Evolutionary conservation across 768 basidiomycete species (phyloP).

Genomic region (Termitomyces heimii): DNA sequence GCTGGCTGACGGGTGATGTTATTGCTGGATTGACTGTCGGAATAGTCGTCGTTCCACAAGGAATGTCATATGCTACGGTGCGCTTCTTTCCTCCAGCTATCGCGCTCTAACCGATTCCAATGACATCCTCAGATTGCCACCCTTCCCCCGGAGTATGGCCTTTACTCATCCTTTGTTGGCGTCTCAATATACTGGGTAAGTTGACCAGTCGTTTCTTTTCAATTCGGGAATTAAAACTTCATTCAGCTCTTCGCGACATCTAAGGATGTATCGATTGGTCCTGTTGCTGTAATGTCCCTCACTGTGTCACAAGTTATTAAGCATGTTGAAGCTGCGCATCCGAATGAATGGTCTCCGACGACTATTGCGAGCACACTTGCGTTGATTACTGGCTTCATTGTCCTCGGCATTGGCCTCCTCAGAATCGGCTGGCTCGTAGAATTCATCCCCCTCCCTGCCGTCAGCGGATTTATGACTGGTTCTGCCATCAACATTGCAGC

Average conservation of each 20-base stretch:
- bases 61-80: constrained; percentile 85
- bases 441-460: constrained; percentile 83
- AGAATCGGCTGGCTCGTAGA: constrained; percentile 93
- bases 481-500: constrained; percentile 91
- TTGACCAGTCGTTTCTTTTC: neutral
- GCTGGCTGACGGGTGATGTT: constrained; percentile 82
- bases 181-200: constrained; percentile 78
- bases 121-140: constrained; percentile 59
- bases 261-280: constrained; percentile 99
- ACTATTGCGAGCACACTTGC: constrained; percentile 83
- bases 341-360: constrained; percentile 54
- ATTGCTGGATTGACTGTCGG: constrained; percentile 93
- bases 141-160: constrained; percentile 81
- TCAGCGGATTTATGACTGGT: constrained; percentile 94
- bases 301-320: constrained; percentile 78
- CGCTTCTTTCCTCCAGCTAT: neutral
- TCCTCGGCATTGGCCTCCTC: constrained; percentile 83
- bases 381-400: constrained; percentile 87
- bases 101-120: neutral
- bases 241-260: constrained; percentile 88
- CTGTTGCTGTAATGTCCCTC: constrained; percentile 97
- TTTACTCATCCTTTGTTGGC: constrained; percentile 92
- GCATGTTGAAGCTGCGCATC: constrained; percentile 48
- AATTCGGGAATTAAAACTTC: neutral
- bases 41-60: constrained; percentile 91